These are phyloP conservation scores for Pseudopyricularia cyperi DNA, from an alignment of 2,329 filamentous ascomycete genomes.

Conservation along the genomic window DNA sequence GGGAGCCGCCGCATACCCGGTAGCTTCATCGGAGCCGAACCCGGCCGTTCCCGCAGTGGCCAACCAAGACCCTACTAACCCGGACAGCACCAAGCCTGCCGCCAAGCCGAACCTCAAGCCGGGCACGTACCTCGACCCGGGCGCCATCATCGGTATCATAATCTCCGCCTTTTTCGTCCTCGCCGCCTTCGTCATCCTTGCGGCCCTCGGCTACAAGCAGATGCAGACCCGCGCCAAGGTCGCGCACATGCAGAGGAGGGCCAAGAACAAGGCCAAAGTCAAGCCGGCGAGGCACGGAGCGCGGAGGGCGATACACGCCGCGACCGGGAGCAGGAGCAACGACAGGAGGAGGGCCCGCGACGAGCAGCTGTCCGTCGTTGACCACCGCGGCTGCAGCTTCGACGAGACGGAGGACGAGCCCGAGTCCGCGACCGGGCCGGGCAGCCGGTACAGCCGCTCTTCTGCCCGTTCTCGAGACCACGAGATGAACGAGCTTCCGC, in stretches of 20 bases:
- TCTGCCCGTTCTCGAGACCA: not conserved
- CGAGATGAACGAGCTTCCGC: not conserved
- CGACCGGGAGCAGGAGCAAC: not conserved
- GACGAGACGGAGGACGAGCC: not conserved
- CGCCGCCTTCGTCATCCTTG: not conserved
- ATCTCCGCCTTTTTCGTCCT: not conserved
- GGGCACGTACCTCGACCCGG: not conserved
- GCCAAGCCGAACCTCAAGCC: not conserved
- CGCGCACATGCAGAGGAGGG: not conserved
- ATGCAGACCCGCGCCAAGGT: not conserved
- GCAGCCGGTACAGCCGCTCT: not conserved
- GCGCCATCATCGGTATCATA: not conserved
- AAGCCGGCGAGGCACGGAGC: slow-evolving; percentile 7
- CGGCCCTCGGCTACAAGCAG: not conserved
- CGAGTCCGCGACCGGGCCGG: not conserved
- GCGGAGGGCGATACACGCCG: not conserved
- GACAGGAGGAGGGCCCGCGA: not conserved
- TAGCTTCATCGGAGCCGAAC: not conserved
- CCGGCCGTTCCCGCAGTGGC: not conserved
- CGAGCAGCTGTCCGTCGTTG: not conserved
- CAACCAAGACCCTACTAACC: not conserved
- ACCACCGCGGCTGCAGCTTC: no score
- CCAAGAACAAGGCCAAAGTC: not conserved
- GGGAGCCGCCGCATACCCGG: not conserved
- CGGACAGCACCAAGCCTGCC: not conserved